Evolutionary conservation across 129 eudicot genomes (phyloP), one percentile per base, ranked within the genome.

Genomic region (Deinandra increscens): DNA sequence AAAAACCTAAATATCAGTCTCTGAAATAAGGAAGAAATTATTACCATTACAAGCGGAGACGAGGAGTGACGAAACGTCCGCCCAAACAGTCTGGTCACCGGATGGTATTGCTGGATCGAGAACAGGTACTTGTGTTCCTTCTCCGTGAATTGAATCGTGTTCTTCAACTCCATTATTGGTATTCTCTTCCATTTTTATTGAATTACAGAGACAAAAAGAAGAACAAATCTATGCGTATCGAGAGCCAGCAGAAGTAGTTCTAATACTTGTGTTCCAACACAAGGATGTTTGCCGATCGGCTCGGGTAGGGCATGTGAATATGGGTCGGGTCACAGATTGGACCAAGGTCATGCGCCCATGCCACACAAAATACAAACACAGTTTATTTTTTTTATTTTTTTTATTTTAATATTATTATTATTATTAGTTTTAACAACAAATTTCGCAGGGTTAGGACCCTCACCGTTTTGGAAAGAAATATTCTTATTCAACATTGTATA

Each of bases 51-150:
- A 86, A 50, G 95, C 96, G 23, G 82, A 74, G 6, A 45, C 61
- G 36, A 91, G 84, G 11, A 91, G 91, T 59, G 84, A 64, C 1
- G 96, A 86, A 51, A 84, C 94, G 48, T 91, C 98, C 41, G 90
- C 74, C 96, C 96, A 88, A 29, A 79, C 94, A 42, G 89, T 63
- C 60, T 85, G 85, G 18, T 84, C 90, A 22, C 89, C 89, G 68
- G 91, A 85, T 20, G 95, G 83, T 19, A 85, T 78, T n/a, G 86
- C 71, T 56, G 94, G 73, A 63, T 71, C 71, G 6, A 69, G 29
- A 43, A 76, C 66, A 37, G 65, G 60, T 29, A 0, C 60, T 45
- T 36, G 38, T 44, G 73, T 42, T 45, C 60, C 36, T 67, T 67
- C 71, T 43, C 44, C 60, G 54, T 71, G 64, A 31, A 4, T 60